Evolutionary conservation across 192 early-diverging fungal genomes (phyloP).

Genomic region (Entomortierella lignicola): DNA sequence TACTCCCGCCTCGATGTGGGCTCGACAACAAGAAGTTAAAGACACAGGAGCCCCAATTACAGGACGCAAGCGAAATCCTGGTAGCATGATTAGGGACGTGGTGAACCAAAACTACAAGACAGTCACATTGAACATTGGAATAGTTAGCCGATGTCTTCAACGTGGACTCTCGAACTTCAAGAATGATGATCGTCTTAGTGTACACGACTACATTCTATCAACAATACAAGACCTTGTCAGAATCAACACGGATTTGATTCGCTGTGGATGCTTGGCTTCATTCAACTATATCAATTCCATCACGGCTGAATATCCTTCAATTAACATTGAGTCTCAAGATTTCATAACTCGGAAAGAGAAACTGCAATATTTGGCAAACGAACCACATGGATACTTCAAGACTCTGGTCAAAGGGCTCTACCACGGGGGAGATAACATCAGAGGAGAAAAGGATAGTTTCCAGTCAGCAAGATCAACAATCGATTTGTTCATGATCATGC

Average conservation of each 20-base stretch:
- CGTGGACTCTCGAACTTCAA: neutral
- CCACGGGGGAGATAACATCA: too few relatives aligned
- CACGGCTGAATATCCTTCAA: constrained; percentile 6
- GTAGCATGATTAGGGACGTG: neutral
- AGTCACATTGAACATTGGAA: neutral
- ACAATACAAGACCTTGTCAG: neutral
- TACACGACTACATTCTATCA: neutral
- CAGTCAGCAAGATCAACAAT: too few relatives aligned
- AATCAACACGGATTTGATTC: neutral
- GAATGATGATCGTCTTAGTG: neutral
- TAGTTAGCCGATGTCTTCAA: neutral
- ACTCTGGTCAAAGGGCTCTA: too few relatives aligned
- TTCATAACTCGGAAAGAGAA: neutral
- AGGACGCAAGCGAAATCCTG: neutral
- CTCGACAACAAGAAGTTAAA: neutral
- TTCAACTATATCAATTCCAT: constrained; percentile 6
- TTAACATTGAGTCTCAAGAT: neutral
- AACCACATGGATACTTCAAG: too few relatives aligned
- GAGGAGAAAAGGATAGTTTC: too few relatives aligned
- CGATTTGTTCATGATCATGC: too few relatives aligned
- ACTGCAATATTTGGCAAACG: too few relatives aligned
- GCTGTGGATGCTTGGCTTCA: neutral
- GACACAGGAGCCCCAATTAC: neutral
- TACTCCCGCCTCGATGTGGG: neutral
- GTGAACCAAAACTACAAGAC: neutral